phyloP scores from a whole-genome alignment of 139 green algal species.

The Auxenochlorella protothecoides region DNA sequence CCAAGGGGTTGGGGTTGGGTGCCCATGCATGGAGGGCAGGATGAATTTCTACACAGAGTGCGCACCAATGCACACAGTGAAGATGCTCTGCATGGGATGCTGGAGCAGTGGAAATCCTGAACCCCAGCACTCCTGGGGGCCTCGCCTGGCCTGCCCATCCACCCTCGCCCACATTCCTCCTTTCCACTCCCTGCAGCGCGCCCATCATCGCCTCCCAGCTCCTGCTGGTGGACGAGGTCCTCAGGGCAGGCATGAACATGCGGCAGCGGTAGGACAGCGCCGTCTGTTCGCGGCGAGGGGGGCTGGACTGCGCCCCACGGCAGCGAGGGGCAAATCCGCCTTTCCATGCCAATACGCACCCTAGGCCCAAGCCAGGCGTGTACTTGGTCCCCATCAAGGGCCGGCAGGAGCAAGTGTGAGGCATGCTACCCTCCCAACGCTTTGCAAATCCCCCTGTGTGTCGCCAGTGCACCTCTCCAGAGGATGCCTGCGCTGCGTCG shows the following conservation, averaged over 20 bases:
- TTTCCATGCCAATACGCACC: too few species aligned
- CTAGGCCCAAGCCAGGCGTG: too few species aligned
- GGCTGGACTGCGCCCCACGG: too few species aligned
- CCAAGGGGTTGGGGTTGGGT: neutral
- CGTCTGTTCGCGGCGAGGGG: neutral
- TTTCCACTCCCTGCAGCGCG: conserved; percentile 27
- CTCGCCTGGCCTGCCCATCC: too few species aligned
- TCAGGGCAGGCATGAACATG: conserved; percentile 97
- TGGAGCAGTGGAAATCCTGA: neutral
- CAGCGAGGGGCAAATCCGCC: too few species aligned
- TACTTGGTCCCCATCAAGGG: too few species aligned
- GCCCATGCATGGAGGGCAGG: neutral
- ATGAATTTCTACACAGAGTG: neutral
- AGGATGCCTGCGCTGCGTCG: too few species aligned
- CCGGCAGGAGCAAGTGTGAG: too few species aligned
- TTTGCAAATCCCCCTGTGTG: too few species aligned
- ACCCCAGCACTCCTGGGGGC: neutral
- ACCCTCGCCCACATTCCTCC: neutral
- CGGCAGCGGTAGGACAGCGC: conserved; percentile 17
- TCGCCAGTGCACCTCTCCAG: too few species aligned
- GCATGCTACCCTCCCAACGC: too few species aligned
- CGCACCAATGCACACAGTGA: neutral
- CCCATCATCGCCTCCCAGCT: conserved; percentile 89
- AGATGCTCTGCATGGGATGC: neutral
- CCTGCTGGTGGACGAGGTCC: conserved; percentile 95